phyloP scores from a whole-genome alignment of 1,284 basidiomycete species.

The Pyrrhoderma lamaoense region DNA sequence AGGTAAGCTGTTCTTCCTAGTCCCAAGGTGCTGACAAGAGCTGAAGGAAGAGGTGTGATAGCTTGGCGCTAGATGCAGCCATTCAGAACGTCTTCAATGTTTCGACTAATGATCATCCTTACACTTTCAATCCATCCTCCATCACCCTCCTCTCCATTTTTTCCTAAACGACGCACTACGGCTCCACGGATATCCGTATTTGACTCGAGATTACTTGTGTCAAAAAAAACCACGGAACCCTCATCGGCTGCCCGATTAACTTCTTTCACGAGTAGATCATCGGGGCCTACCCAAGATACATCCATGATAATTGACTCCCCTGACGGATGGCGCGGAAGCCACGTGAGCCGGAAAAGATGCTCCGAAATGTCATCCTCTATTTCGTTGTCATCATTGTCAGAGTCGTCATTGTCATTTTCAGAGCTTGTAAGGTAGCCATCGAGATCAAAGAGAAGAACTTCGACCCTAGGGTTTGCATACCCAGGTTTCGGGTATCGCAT shows the following conservation, averaged over 20 bases:
- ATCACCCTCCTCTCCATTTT: slow-evolving; percentile 78
- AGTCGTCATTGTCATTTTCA: slow-evolving; percentile 12
- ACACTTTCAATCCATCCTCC: slow-evolving; percentile 89
- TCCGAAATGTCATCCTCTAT: slow-evolving; percentile 27
- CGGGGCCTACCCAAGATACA: slow-evolving; percentile 79
- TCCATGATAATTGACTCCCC: slow-evolving; percentile 74
- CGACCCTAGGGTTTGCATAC: slow-evolving; percentile 82
- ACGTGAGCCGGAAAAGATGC: slow-evolving; percentile 49
- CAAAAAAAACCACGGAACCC: slow-evolving; percentile 74
- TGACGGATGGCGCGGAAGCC: slow-evolving; percentile 50
- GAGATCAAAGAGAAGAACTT: slow-evolving; percentile 79
- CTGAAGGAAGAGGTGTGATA: slow-evolving; percentile 48
- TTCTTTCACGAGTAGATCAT: slow-evolving; percentile 78
- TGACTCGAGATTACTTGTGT: slow-evolving; percentile 33
- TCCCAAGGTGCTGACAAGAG: slow-evolving; percentile 30
- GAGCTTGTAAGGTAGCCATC: slow-evolving; percentile 32
- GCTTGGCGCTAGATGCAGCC: slow-evolving; percentile 43
- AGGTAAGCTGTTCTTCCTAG: slow-evolving; percentile 62
- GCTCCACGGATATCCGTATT: slow-evolving; percentile 34
- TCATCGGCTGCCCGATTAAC: slow-evolving; percentile 76
- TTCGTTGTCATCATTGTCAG: slow-evolving; percentile 21
- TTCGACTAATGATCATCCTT: slow-evolving; percentile 24
- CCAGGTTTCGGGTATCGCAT: slow-evolving; percentile 95
- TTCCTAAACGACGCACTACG: slow-evolving; percentile 70
- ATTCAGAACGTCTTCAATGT: slow-evolving; percentile 12